These are phyloP conservation scores for Metschnikowia lochheadii DNA, from an alignment of 805 yeast genomes.

Conservation along the genomic window DNA sequence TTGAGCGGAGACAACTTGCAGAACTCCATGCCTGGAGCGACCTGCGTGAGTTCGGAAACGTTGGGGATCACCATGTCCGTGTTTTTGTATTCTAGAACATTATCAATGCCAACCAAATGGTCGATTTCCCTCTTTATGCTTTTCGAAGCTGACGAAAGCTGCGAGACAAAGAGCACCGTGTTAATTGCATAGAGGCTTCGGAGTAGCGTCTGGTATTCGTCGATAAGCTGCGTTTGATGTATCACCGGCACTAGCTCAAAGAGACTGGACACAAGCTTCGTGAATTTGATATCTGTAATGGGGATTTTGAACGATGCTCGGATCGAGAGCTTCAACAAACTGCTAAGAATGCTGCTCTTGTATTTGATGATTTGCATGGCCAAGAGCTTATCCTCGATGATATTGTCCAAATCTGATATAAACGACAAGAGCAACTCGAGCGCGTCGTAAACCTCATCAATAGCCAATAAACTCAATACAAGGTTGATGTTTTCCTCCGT, in stretches of 20 bases:
- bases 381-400: slow-evolving; percentile 27
- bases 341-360: slow-evolving; percentile 26
- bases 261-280: slow-evolving; percentile 22
- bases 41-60: slow-evolving; percentile 29
- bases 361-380: slow-evolving; percentile 35
- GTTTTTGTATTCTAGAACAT: slow-evolving; percentile 12
- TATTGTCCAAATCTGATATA: slow-evolving; percentile 29
- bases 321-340: slow-evolving; percentile 26
- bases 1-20: slow-evolving; percentile 28
- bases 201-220: slow-evolving; percentile 23
- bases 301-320: slow-evolving; percentile 29
- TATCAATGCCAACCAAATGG: slow-evolving; percentile 30
- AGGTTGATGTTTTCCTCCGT: slow-evolving; percentile 20
- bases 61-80: slow-evolving; percentile 14
- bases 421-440: slow-evolving; percentile 25
- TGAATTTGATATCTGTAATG: slow-evolving; percentile 30
- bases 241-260: slow-evolving; percentile 32
- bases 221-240: slow-evolving; percentile 26
- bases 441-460: slow-evolving; percentile 29
- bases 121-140: slow-evolving; percentile 32
- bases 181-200: slow-evolving; percentile 28
- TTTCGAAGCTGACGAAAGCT: slow-evolving; percentile 20
- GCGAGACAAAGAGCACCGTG: slow-evolving; percentile 23
- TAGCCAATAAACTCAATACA: slow-evolving; percentile 21
- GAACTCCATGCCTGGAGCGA: slow-evolving; percentile 18